Conservation (phyloP, 2,329 filamentous ascomycete genomes). For the Emergomyces pasteurianus region DNA sequence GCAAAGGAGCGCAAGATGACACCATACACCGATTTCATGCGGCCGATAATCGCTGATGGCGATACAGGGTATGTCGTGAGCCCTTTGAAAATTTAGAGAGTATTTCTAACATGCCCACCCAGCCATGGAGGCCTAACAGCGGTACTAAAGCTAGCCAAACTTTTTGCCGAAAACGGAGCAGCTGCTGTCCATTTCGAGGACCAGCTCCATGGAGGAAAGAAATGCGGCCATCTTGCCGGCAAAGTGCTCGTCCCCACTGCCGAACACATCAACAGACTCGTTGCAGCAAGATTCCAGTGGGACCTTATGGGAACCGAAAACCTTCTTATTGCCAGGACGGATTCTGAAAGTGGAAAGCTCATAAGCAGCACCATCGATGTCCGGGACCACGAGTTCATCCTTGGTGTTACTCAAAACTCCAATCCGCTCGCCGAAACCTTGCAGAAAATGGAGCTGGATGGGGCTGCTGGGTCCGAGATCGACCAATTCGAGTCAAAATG, state of each 20-base stretch:
- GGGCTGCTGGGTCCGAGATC: conserved; percentile 67
- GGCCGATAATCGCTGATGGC: conserved; percentile 90
- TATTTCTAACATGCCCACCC: background rate
- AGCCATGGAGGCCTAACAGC: conserved; percentile 84
- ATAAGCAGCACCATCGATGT: conserved; percentile 85
- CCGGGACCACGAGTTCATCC: conserved; percentile 93
- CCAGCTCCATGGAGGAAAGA: conserved; percentile 95
- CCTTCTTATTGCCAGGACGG: conserved; percentile 84
- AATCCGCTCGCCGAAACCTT: conserved; percentile 79
- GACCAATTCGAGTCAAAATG: conserved; percentile 76
- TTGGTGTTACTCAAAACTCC: conserved; percentile 67
- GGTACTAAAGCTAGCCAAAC: conserved; percentile 89
- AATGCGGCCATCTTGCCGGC: conserved; percentile 90
- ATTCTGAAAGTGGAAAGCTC: conserved; percentile 86
- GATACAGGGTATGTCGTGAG: conserved; percentile 57
- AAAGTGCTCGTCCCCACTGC: conserved; percentile 90
- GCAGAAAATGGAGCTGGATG: conserved; percentile 75
- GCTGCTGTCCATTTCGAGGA: conserved; percentile 97
- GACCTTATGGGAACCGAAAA: conserved; percentile 96
- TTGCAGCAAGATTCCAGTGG: conserved; percentile 92
- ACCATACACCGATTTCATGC: conserved; percentile 82
- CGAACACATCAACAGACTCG: conserved; percentile 91
- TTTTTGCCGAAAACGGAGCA: conserved; percentile 94
- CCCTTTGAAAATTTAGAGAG: background rate
- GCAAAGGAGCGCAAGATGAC: conserved; percentile 59